These are phyloP conservation scores for Dissophora globulifera DNA, from an alignment of 192 early-diverging fungal genomes.

Conservation along the genomic window DNA sequence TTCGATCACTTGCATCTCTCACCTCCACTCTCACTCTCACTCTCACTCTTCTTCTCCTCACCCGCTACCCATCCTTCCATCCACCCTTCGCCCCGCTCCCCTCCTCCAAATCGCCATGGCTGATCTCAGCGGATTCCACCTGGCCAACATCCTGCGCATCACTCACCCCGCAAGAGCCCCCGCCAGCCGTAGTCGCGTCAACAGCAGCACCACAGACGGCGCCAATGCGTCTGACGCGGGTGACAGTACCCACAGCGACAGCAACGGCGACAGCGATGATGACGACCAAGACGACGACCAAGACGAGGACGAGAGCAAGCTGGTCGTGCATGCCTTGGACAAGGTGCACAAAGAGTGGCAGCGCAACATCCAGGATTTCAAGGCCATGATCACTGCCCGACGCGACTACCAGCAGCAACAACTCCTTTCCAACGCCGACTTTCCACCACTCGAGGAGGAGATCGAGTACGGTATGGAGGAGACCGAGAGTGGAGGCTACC, in stretches of 20 bases:
- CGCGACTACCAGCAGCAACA: constrained; percentile 8
- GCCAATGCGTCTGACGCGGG: too few species aligned
- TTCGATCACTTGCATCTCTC: not conserved
- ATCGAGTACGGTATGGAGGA: constrained; percentile 52
- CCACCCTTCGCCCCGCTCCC: too few species aligned
- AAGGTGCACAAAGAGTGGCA: constrained; percentile 39
- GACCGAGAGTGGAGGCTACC: constrained; percentile 8
- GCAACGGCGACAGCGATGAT: constrained; percentile 7
- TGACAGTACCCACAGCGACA: not conserved
- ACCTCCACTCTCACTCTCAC: not conserved
- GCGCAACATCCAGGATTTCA: constrained; percentile 29
- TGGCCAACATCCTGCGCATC: constrained; percentile 42
- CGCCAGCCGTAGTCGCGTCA: not conserved
- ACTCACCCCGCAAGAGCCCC: constrained; percentile 15
- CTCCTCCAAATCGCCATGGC: constrained; percentile 19
- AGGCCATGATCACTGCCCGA: constrained; percentile 9
- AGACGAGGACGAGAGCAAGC: constrained; percentile 24
- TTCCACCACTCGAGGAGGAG: constrained; percentile 40
- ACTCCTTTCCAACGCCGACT: constrained; percentile 19
- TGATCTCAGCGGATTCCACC: constrained; percentile 34
- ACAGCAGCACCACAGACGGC: not conserved
- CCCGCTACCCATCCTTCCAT: too few species aligned
- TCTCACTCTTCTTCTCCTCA: not conserved
- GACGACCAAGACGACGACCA: too few species aligned
- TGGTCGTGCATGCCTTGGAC: constrained; percentile 26